These are phyloP conservation scores for Ascochyta rabiei DNA, from an alignment of 2,329 filamentous ascomycete species.

Conservation along the genomic window DNA sequence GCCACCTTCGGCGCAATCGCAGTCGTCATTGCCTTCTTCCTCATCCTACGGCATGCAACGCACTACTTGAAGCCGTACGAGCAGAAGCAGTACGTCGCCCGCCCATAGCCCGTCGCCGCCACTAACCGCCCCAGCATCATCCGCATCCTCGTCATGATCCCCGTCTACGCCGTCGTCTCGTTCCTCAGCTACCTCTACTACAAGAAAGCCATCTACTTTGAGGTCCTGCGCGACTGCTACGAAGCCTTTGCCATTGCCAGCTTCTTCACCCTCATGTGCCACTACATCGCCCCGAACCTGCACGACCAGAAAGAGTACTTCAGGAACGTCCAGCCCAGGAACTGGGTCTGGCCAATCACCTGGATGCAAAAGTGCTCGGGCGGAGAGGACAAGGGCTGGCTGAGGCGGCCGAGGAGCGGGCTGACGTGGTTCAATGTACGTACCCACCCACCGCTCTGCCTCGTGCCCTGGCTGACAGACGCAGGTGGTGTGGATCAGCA, in stretches of 20 bases:
- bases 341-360: constrained; percentile 76
- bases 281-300: constrained; percentile 77
- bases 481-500: constrained; percentile 75
- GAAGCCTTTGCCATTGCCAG: constrained; percentile 87
- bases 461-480: constrained; percentile 25
- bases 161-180: constrained; percentile 76
- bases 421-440: constrained; percentile 85
- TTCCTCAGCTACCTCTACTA: constrained; percentile 78
- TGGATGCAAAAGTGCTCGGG: constrained; percentile 75
- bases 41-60: constrained; percentile 63
- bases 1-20: constrained; percentile 61
- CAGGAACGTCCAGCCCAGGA: constrained; percentile 67
- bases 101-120: background rate
- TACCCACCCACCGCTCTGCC: background rate
- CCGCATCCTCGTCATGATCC: constrained; percentile 87
- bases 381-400: constrained; percentile 67
- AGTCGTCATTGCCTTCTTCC: constrained; percentile 57
- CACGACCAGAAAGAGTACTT: constrained; percentile 86
- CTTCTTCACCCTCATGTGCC: constrained; percentile 83
- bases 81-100: constrained; percentile 60
- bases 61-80: constrained; percentile 66
- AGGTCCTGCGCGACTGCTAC: constrained; percentile 82
- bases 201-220: constrained; percentile 78
- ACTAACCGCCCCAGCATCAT: constrained; percentile 67
- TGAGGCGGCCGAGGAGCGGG: constrained; percentile 78